Conservation (phyloP, 495 filamentous ascomycete species). For the Lasiosphaeris hirsuta region DNA sequence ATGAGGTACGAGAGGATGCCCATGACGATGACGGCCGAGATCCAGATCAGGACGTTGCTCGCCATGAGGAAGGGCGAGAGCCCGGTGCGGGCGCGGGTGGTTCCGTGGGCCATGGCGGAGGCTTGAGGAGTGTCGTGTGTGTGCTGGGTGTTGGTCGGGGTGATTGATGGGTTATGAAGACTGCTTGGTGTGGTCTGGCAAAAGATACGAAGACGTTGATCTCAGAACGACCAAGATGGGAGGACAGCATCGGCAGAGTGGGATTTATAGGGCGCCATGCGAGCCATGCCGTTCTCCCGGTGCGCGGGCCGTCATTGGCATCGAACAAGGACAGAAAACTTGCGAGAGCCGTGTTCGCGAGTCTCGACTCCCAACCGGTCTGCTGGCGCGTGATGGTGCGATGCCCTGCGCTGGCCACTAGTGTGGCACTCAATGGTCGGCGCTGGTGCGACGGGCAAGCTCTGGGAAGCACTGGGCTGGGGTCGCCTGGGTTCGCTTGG, state of each 20-base stretch:
- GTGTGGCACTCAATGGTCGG: background rate
- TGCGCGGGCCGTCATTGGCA: background rate
- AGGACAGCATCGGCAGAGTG: background rate
- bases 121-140: background rate
- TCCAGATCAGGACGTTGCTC: slow-evolving; percentile 44
- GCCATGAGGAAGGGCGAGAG: slow-evolving; percentile 27
- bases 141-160: background rate
- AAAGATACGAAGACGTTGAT: background rate
- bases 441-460: no score
- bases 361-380: background rate
- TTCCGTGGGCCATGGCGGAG: slow-evolving; percentile 1
- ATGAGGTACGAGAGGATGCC: slow-evolving; percentile 57
- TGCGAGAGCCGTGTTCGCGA: background rate
- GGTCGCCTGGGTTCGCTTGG: background rate
- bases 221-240: background rate
- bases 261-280: background rate
- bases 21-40: slow-evolving; percentile 59
- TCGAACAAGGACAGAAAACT: background rate
- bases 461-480: background rate
- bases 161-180: background rate
- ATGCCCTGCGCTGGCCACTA: background rate
- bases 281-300: background rate
- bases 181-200: background rate
- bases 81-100: slow-evolving; percentile 3
- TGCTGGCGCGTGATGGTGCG: no score